These are phyloP conservation scores for Helianthus tuberosus DNA, from an alignment of 129 eudicot species.

Conservation along the genomic window DNA sequence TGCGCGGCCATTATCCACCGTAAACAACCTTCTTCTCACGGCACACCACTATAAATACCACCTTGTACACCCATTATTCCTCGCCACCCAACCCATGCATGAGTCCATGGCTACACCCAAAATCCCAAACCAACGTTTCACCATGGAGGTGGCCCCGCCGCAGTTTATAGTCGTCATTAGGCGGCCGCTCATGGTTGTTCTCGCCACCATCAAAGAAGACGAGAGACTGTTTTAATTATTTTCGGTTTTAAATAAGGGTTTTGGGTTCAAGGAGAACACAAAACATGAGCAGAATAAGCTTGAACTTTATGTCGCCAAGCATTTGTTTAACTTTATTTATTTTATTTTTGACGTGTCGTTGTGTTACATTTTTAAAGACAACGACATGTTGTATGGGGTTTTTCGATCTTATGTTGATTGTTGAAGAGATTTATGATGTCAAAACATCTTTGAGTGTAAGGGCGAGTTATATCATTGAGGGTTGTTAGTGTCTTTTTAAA, in stretches of 20 bases:
- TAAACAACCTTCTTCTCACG: conserved; percentile 33
- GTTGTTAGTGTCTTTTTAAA: neutral
- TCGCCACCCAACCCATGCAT: neutral
- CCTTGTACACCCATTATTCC: conserved; percentile 12
- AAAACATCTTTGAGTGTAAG: neutral
- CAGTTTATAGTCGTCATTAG: conserved; percentile 43
- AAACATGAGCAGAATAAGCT: neutral
- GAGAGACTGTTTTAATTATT: conserved; percentile 25
- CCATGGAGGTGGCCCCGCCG: conserved; percentile 74
- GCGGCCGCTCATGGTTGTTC: conserved; percentile 43
- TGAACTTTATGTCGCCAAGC: neutral
- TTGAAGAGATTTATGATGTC: neutral
- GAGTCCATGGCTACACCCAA: conserved; percentile 42
- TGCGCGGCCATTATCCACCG: conserved; percentile 26
- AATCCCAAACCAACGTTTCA: conserved; percentile 41
- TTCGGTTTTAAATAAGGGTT: neutral
- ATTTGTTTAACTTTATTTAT: neutral
- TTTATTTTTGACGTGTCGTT: neutral
- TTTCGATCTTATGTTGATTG: neutral
- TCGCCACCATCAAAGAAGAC: conserved; percentile 73
- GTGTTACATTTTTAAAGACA: neutral
- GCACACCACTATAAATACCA: conserved; percentile 43
- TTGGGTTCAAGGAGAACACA: neutral
- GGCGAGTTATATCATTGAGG: neutral
- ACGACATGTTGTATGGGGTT: neutral